Evolutionary conservation across 352 stramenopile species (phyloP).

Genomic region (Pythium guiyangense): DNA sequence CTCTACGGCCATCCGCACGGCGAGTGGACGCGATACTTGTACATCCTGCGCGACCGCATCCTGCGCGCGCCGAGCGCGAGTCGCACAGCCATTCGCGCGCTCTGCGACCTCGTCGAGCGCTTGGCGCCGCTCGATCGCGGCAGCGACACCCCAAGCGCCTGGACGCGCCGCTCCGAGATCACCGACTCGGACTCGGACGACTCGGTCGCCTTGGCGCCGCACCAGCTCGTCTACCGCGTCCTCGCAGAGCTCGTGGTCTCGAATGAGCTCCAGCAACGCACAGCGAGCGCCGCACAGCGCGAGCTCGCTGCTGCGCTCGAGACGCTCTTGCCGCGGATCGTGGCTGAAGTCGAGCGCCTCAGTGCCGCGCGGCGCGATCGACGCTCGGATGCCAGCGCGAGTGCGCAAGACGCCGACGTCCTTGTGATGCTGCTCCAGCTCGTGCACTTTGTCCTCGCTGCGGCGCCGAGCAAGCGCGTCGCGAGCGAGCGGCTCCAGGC

Average conservation of each 20-base stretch:
- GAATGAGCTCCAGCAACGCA: conserved; percentile 38
- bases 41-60: conserved; percentile 44
- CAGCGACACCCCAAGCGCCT: too few relatives aligned
- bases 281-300: conserved; percentile 26
- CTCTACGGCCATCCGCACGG: conserved; percentile 9
- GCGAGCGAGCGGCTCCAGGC: conserved; percentile 34
- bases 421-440: conserved; percentile 44
- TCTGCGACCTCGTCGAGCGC: conserved; percentile 32
- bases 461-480: conserved; percentile 17
- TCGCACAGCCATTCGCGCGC: conserved; percentile 22
- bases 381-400: not conserved
- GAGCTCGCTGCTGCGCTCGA: conserved; percentile 27
- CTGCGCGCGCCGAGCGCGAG: conserved; percentile 30
- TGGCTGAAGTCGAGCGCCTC: conserved; percentile 32
- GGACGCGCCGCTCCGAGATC: too few relatives aligned
- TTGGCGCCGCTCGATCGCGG: conserved; percentile 8
- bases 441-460: conserved; percentile 39
- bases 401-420: conserved; percentile 25
- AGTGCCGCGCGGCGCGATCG: not conserved
- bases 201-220: conserved; percentile 8
- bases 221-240: conserved; percentile 43
- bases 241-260: conserved; percentile 49
- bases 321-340: conserved; percentile 33
- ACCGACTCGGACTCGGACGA: too few relatives aligned
- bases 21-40: conserved; percentile 60